These are phyloP conservation scores for Plasmodium falciparum DNA, from an alignment of 169 alveolate genomes.

Conservation along the genomic window DNA sequence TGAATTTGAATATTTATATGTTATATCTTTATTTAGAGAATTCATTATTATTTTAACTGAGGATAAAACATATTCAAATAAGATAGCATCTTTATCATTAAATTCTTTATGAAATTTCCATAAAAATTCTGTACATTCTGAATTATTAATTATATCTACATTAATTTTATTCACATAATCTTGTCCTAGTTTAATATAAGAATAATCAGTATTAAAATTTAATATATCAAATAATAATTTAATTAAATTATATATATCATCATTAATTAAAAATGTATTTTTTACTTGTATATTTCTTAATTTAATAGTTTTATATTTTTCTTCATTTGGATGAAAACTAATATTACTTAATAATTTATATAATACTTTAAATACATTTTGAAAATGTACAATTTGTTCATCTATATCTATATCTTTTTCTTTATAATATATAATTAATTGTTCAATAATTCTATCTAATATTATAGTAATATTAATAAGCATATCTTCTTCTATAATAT, in stretches of 20 bases:
- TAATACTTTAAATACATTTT: conserved; percentile 39
- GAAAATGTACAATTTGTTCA: conserved; percentile 46
- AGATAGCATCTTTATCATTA: conserved; percentile 46
- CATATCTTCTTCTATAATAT: conserved; percentile 65
- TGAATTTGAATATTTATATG: background rate
- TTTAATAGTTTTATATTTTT: conserved; percentile 53
- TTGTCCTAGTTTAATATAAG: background rate
- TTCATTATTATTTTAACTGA: conserved; percentile 55
- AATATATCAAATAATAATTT: conserved; percentile 65
- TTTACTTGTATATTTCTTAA: conserved; percentile 40
- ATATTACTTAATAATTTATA: conserved; percentile 61
- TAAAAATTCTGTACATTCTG: conserved; percentile 1
- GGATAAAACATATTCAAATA: conserved; percentile 62
- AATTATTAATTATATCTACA: background rate
- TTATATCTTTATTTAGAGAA: conserved; percentile 35
- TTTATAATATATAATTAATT: conserved; percentile 36
- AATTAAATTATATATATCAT: conserved; percentile 48
- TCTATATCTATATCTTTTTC: conserved; percentile 11
- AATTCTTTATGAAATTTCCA: conserved; percentile 67
- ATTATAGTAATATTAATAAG: conserved; percentile 35
- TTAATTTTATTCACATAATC: background rate
- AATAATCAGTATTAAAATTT: conserved; percentile 42
- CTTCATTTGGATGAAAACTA: conserved; percentile 53
- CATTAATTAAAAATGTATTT: conserved; percentile 26
- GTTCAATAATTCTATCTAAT: conserved; percentile 43